Evolutionary conservation across 164 flowering plant genomes (phyloP), one percentile per base, ranked within the genome.

Genomic region (Amborella trichopoda): DNA sequence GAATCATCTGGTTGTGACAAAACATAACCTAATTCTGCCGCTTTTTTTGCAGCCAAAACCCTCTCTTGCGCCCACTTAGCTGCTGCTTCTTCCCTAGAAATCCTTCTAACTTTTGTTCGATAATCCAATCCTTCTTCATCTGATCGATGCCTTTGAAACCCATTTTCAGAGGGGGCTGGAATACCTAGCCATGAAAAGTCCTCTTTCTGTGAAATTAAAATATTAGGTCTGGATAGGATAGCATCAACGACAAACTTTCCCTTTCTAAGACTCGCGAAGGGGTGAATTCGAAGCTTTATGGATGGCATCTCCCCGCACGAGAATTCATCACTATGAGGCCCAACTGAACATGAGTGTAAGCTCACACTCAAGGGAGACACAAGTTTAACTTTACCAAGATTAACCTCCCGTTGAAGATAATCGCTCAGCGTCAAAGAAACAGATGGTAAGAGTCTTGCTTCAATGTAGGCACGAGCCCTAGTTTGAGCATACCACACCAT

Each of bases 221-320:
- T 48, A 41, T 41, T 84, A 22, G 99, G 96, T 43, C 68, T 74
- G 39, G 76, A 74, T 54, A 93, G 56, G 50, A 88, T 69, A 21
- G 94, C 99, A 83, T 93, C 99, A 30, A 88, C 65, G 52, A 93
- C 96, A 53, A 93, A 65, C 67, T 73, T 93, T n/a, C 99, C 96
- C 65, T 77, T 77, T 66, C 83, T 78, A 53, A 93, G 40, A 61
- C 96, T 93, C 0, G 88, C 63, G 55, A 93, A 82, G 36, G 99
- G 99, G 24, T 47, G 81, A 48, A 88, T 46, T 12, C 94, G 76
- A 26, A 93, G 67, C 51, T 85, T 93, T 46, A 93, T 53, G 12
- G 70, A 65, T 17, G 88, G 83, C 25, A 70, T 77, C 62, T 85
- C 96, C 27, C 83, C 91, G 41, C 95, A 80, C 18, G 96, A 84